A percentile compares a stretch with the other conserved stretches of the same genome.
These are phyloP conservation scores for Cochliopodium minus DNA, from an alignment of 208 protist species.

Conservation along the genomic window DNA sequence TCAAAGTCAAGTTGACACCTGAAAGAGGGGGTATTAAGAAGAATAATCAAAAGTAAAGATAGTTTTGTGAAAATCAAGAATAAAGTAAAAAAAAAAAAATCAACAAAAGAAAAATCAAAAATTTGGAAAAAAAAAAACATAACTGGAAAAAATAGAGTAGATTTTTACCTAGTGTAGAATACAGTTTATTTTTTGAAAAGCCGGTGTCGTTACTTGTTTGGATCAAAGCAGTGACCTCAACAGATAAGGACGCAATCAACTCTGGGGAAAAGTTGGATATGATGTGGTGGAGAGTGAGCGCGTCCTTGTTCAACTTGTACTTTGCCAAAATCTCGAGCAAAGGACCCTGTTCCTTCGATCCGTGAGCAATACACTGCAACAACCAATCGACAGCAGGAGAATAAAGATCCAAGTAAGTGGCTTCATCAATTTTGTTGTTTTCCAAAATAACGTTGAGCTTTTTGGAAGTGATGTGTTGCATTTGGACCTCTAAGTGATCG, in stretches of 20 bases:
- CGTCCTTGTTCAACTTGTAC: conserved; percentile 18
- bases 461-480: conserved; percentile 4
- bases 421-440: conserved; percentile 12
- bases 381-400: conserved; percentile 47
- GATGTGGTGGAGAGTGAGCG: conserved; percentile 37
- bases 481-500: conserved; percentile 18
- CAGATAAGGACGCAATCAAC: conserved; percentile 22
- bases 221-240: conserved; percentile 23
- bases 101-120: neutral
- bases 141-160: no score
- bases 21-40: no score
- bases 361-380: conserved; percentile 27
- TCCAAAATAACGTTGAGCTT: conserved; percentile 12
- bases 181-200: conserved; percentile 5
- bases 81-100: neutral
- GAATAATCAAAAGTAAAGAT: neutral
- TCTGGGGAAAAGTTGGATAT: conserved; percentile 30
- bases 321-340: conserved; percentile 15
- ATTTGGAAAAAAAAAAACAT: neutral
- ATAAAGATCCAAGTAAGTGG: conserved; percentile 44
- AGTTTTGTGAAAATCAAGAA: neutral
- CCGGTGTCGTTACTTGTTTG: conserved; percentile 17
- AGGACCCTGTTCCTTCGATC: neutral
- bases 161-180: neutral
- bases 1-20: conserved; percentile 26